Percentiles rank a stretch among this genome's conserved stretches.
Conservation (phyloP, 1,284 basidiomycete genomes). For the Volvariella volvacea region DNA sequence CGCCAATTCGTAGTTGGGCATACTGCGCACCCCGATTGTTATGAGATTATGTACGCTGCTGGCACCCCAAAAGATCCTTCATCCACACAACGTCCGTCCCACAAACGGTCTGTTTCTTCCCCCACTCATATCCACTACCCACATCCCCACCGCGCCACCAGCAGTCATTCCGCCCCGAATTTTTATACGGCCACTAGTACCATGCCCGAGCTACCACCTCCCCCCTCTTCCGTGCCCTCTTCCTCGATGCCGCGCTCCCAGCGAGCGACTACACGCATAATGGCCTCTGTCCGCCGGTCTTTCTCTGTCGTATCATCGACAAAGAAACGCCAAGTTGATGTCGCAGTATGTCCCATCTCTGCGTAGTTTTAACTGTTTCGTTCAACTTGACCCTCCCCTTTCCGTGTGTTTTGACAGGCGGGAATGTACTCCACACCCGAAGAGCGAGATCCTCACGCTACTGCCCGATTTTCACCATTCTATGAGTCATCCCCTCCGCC, state of each 20-base stretch:
- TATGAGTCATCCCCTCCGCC: slow-evolving; percentile 36
- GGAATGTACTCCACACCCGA: slow-evolving; percentile 1
- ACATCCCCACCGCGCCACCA: background rate
- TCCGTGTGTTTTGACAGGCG: background rate
- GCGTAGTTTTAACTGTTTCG: background rate
- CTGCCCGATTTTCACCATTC: background rate
- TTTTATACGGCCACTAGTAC: background rate
- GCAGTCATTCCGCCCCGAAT: background rate
- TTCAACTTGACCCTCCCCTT: background rate
- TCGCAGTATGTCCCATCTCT: background rate
- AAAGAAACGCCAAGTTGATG: background rate
- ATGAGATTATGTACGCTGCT: too few relatives aligned
- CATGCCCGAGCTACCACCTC: background rate
- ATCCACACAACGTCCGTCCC: background rate
- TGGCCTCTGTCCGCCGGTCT: background rate
- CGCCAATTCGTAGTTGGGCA: too few relatives aligned
- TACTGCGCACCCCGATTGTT: too few relatives aligned
- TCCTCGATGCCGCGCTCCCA: background rate
- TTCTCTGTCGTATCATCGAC: background rate
- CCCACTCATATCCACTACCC: background rate
- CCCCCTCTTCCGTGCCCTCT: background rate
- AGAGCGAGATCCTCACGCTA: background rate
- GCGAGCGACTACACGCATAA: background rate
- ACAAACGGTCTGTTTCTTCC: background rate
- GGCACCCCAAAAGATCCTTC: background rate